Conservation (phyloP, 176 grass and related monocot species). For the Raddia distichophylla region DNA sequence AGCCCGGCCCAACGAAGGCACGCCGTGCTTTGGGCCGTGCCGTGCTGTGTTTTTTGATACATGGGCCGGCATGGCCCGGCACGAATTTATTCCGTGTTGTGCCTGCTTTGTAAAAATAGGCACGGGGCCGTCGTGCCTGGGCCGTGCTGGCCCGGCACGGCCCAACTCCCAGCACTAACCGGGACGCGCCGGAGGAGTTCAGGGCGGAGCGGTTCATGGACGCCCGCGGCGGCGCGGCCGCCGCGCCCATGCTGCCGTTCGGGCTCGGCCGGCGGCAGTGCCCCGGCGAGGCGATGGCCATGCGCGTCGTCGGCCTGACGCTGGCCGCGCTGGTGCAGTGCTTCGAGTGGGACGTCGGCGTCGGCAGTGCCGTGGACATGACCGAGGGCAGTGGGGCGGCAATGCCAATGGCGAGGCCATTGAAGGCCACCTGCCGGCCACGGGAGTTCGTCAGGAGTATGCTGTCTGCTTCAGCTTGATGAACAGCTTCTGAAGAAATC, state of each 20-base stretch:
- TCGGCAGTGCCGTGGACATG: constrained; percentile 46
- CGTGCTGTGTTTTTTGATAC: too few species aligned
- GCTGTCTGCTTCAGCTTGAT: constrained; percentile 15
- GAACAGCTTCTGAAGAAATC: background rate
- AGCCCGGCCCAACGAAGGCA: too few species aligned
- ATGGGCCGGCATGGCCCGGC: too few species aligned
- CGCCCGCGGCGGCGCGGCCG: background rate
- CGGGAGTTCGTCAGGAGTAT: constrained; percentile 26
- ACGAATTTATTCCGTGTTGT: too few species aligned
- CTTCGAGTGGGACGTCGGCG: constrained; percentile 57
- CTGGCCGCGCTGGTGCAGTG: constrained; percentile 66
- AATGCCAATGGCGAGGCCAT: constrained; percentile 41
- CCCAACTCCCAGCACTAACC: too few species aligned
- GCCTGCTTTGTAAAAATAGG: too few species aligned
- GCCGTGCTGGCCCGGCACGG: too few species aligned
- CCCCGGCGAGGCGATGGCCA: constrained; percentile 57
- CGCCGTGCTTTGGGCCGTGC: too few species aligned
- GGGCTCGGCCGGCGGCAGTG: constrained; percentile 64
- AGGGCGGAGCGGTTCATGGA: constrained; percentile 53
- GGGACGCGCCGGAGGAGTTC: constrained; percentile 67
- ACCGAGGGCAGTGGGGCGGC: constrained; percentile 42
- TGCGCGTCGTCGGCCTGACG: constrained; percentile 44
- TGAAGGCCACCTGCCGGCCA: constrained; percentile 24
- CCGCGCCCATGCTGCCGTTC: constrained; percentile 57
- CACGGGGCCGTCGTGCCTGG: too few species aligned